Conservation (phyloP, 345 rosid genomes). For the Linum lewisii region DNA sequence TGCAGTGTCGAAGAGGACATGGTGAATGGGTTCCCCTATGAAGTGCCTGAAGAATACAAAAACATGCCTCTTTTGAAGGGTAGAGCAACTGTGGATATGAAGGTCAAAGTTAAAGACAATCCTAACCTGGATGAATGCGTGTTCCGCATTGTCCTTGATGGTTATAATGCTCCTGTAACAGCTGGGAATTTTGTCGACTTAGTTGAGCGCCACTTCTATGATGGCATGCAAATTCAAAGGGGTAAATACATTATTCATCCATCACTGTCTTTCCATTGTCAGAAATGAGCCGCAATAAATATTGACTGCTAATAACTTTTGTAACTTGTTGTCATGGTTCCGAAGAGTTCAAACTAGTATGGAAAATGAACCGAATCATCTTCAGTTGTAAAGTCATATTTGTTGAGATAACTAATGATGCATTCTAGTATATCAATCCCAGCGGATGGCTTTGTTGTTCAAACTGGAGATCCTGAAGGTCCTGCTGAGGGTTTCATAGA, state of each 20-base stretch:
- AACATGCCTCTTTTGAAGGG: slow-evolving; percentile 93
- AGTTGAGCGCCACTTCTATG: slow-evolving; percentile 87
- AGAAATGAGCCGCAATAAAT: too few species aligned
- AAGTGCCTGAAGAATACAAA: slow-evolving; percentile 77
- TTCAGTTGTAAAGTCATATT: too few species aligned
- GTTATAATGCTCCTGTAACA: slow-evolving; percentile 93
- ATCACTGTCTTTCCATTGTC: too few species aligned
- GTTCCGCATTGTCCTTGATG: slow-evolving; percentile 86
- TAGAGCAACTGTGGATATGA: slow-evolving; percentile 93
- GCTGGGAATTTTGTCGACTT: slow-evolving; percentile 91
- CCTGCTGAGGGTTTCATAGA: slow-evolving; percentile 94
- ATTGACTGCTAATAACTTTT: too few species aligned
- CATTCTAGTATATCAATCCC: slow-evolving; percentile 29
- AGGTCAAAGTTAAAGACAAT: slow-evolving; percentile 94
- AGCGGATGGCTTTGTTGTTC: slow-evolving; percentile 99
- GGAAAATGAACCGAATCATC: too few species aligned
- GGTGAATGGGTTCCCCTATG: slow-evolving; percentile 89
- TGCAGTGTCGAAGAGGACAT: slow-evolving; percentile 99
- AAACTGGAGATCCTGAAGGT: slow-evolving; percentile 99
- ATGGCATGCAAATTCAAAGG: slow-evolving; percentile 98
- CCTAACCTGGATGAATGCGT: slow-evolving; percentile 77
- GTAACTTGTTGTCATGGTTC: too few species aligned
- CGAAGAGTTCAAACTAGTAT: too few species aligned
- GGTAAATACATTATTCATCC: slow-evolving; percentile 28
- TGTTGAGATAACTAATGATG: too few species aligned